Base-by-base conservation (phyloP, 2,329 filamentous ascomycete genomes). In the Colletotrichum viniferum region DNA sequence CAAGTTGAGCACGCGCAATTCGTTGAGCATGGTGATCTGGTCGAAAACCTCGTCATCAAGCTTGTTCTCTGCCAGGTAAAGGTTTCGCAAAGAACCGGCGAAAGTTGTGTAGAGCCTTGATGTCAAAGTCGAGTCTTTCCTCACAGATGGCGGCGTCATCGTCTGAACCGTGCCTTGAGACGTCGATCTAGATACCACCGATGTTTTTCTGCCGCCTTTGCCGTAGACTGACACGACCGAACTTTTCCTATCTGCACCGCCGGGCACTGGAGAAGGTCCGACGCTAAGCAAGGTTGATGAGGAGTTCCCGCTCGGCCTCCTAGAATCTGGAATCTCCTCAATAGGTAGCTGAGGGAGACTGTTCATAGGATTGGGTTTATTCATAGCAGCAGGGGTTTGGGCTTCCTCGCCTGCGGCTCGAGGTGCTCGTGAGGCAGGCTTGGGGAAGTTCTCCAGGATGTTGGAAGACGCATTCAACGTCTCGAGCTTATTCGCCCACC, bases 401-500 rank as follows among this genome's bases (percentile, higher is more conserved):
- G 81, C 77, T 28, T 88, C 82, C 34, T 92, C 91, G 10, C 88
- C 88, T 4, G 91, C 90, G 12, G 89, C 84, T 66, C 94, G 92
- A 21, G 92, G 91, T 62, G 92, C 87, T 63, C 95, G 92, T 10
- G 94, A 94, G 3, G 93, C 90, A 26, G 95, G 95, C 82, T 98
- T 98, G 1, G 97, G 97, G 81, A 99, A 98, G 55, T 91, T 92
- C 66, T 96, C 94, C 24, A 99, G 88, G 8, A 98, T 93, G 79
- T 99, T 99, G 13, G 97, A 98, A 1, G 96, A 98, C 14, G 98
- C 93, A 80, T 99, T 99, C 74, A 99, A 90, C 0, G 94, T 96
- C 84, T 98, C 96, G 70, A 99, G 86, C 81, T 94, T 96, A 79
- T 94, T 93, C 67, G 96, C 96, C 88, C 95, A 96, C 97, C 97